Conservation (phyloP, 768 basidiomycete species). For the Pisolithus albus region DNA sequence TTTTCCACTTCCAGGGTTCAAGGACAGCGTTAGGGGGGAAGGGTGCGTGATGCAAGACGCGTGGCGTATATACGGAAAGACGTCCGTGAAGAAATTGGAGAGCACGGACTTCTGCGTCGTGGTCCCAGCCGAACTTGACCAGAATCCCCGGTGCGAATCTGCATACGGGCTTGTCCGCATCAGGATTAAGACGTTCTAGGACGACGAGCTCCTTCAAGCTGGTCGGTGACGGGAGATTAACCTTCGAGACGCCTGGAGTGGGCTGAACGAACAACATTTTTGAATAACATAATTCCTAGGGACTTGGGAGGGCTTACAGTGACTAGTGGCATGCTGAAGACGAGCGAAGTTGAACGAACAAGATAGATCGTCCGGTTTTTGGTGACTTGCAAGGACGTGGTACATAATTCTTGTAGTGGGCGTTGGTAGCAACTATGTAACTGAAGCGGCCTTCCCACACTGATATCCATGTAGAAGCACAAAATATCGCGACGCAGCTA, state of each 20-base stretch:
- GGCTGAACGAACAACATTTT: not conserved
- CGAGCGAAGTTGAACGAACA: not conserved
- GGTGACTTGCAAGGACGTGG: too few species aligned
- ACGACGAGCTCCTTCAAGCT: not conserved
- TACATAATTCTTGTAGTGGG: too few species aligned
- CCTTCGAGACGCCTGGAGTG: not conserved
- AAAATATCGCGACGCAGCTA: too few species aligned
- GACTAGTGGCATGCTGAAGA: not conserved
- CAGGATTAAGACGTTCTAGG: not conserved
- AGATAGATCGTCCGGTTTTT: too few species aligned
- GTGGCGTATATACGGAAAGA: not conserved
- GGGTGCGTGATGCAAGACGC: conserved; percentile 4
- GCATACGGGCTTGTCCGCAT: not conserved
- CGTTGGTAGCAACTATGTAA: too few species aligned
- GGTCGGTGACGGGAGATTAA: not conserved
- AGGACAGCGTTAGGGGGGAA: not conserved
- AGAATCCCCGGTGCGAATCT: not conserved
- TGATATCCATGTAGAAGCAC: too few species aligned
- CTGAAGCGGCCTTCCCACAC: too few species aligned
- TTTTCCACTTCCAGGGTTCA: conserved; percentile 1
- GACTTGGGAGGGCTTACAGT: not conserved
- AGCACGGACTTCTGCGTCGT: conserved; percentile 2
- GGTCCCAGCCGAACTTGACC: conserved; percentile 1
- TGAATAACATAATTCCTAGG: not conserved
- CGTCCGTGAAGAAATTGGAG: not conserved